These are phyloP conservation scores for Schizochytrium sp. DNA, from an alignment of 108 stramenopile genomes.

Conservation along the genomic window DNA sequence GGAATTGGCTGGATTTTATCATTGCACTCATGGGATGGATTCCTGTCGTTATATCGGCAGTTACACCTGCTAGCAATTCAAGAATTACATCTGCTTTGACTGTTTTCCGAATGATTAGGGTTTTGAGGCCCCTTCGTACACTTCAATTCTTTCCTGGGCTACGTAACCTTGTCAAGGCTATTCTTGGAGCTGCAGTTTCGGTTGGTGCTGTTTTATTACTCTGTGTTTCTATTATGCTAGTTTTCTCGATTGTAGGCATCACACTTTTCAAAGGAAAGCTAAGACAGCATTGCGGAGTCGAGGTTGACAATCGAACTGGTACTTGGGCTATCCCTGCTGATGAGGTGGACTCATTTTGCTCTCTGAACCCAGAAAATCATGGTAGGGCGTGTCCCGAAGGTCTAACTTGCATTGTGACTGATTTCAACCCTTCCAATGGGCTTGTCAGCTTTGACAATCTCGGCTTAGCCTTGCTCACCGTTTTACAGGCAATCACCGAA, in stretches of 20 bases:
- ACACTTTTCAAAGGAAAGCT: conserved; percentile 72
- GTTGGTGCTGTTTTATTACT: conserved; percentile 80
- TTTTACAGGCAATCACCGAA: conserved; percentile 82
- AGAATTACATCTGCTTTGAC: conserved; percentile 64
- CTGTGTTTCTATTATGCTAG: conserved; percentile 74
- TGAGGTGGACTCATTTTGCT: conserved; percentile 8
- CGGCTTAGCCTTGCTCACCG: conserved; percentile 73
- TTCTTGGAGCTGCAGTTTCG: conserved; percentile 74
- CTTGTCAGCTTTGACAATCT: conserved; percentile 79
- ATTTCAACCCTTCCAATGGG: conserved; percentile 73
- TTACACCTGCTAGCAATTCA: neutral
- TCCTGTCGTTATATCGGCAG: neutral
- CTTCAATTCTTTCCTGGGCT: conserved; percentile 77
- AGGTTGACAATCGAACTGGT: neutral
- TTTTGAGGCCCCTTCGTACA: conserved; percentile 80
- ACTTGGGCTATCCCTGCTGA: conserved; percentile 52
- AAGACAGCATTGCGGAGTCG: conserved; percentile 40
- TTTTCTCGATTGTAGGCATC: conserved; percentile 81
- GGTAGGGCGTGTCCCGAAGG: neutral
- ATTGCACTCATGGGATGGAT: conserved; percentile 73
- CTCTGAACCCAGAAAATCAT: neutral
- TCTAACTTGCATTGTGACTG: conserved; percentile 38
- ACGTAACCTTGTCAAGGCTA: conserved; percentile 76
- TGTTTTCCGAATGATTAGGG: conserved; percentile 78
- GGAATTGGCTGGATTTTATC: conserved; percentile 77